These are phyloP conservation scores for Gardenia jasminoides DNA, from an alignment of 257 asterid genomes.

Conservation along the genomic window DNA sequence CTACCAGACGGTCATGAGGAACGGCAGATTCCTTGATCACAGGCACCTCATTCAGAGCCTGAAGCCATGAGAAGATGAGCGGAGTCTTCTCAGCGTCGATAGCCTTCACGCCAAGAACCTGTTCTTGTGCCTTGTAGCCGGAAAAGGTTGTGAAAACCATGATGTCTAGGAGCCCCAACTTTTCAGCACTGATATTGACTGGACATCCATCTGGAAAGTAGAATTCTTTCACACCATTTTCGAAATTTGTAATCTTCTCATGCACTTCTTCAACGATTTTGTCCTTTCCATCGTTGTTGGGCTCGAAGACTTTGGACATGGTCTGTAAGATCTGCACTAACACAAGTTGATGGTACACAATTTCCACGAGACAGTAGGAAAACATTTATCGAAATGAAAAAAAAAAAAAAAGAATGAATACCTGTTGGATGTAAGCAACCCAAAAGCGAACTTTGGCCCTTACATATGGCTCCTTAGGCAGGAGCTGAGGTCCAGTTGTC, in stretches of 20 bases:
- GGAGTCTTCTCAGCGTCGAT: constrained; percentile 37
- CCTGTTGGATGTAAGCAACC: constrained; percentile 38
- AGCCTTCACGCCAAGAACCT: constrained; percentile 29
- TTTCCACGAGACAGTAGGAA: no score
- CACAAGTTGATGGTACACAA: background rate
- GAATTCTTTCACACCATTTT: constrained; percentile 32
- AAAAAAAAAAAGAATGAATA: background rate
- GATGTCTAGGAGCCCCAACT: constrained; percentile 36
- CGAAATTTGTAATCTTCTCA: constrained; percentile 26
- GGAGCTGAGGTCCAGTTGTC: constrained; percentile 27
- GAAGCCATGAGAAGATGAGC: constrained; percentile 34
- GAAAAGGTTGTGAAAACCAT: constrained; percentile 35
- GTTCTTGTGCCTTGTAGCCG: constrained; percentile 29
- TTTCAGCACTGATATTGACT: constrained; percentile 7
- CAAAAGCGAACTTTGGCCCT: constrained; percentile 41
- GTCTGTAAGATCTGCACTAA: constrained; percentile 25
- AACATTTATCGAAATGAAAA: background rate
- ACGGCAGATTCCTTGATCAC: constrained; percentile 22
- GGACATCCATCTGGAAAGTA: constrained; percentile 14
- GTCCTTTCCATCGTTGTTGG: constrained; percentile 12
- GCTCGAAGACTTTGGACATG: constrained; percentile 17
- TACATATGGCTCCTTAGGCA: constrained; percentile 38
- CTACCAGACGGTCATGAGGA: constrained; percentile 31
- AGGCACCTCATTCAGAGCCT: constrained; percentile 26
- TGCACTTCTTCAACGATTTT: constrained; percentile 16